Base-by-base conservation (phyloP, 257 asterid genomes). In the Ligustrum vulgare region DNA sequence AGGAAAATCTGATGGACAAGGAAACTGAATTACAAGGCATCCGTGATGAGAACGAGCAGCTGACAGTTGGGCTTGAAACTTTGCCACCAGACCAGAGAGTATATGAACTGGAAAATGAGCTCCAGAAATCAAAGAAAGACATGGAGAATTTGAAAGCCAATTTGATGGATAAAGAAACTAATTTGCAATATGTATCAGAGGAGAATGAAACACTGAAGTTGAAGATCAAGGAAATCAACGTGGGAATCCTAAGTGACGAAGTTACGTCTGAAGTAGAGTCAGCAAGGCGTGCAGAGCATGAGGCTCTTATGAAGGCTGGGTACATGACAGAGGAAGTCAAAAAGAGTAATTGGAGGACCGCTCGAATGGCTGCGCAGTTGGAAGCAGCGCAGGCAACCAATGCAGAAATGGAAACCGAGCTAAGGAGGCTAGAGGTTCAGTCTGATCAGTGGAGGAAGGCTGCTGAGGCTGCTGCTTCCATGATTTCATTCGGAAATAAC, bases 401-500 rank as follows among this genome's bases (percentile, higher is more conserved):
- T 41, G 82, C 87, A 2, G 99, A 91, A 80, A 86, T 93, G 93
- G 99, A 93, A 80, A 86, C 84, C 0, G 98, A 91, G 78, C 39
- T 93, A 23, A 88, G 96, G 84, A 85, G 83, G 92, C 81, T 93
- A 28, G 91, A 87, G 67, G 96, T 95, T 81, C 99, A 95, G 80
- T 87, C 96, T 1, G 93, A 92, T n/a, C 99, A 95, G 82, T 95
- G 99, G 99, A 87, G 98, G 82, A 94, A 94, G 80, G 99, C 99
- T 6, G 99, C 99, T 0, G 99, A 94, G 82, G 96, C 92, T 3
- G 98, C 98, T 8, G 93, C 99, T 0, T 85, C 97, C 2, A 95
- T 95, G 88, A 86, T 95, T 31, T 84, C 98, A 2, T 81, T 92
- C 0, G 96, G 95, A 16, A 89, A 84, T 66, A 92, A 92, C 10